Evolutionary conservation across 495 filamentous ascomycete genomes (phyloP), one percentile per base, ranked within the genome.

Genomic region (Penicillium mononematosum): DNA sequence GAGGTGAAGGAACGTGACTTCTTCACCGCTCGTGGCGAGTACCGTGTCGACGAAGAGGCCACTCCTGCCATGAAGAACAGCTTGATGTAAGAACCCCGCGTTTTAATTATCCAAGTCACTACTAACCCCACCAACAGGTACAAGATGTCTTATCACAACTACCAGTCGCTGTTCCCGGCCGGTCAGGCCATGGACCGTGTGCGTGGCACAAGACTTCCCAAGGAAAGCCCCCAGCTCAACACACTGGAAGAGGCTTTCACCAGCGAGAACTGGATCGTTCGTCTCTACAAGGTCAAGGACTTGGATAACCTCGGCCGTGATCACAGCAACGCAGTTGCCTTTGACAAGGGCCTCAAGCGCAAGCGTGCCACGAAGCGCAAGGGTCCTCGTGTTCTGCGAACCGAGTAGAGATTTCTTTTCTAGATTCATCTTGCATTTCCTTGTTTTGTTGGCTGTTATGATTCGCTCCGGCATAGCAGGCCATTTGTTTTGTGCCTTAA

Each of bases 141-240:
- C 83, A 99, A 99, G 83, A 97, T 99, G 95, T 96, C 91, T 36
- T 99, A 98, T 82, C 89, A 97, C 85, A 97, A 97, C 81, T 99
- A 87, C 81, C 84, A 92, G 75, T 75, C 83, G 20, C 85, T 99
- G 57, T 99, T 98, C 83, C 92, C 91, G 14, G 79, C 86, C 16
- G 94, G 95, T 61, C 91, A 96, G 70, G 95, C 93, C 34, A 78
- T 86, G 59, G 95, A 99, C 70, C 88, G 95, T 49, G 94, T 99
- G 54, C 90, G 95, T 56, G 85, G 86, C 55, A 78, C 83, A 25
- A 84, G 82, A 54, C 75, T 98, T n/a, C 95, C 95, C 19, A 85
- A 89, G 7, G 85, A 91, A 59, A 89, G 90, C 4, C 95, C 95
- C 12, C 81, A 88, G 55, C 88, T 99, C 50, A 90, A 84, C 72